Conservation (phyloP, 2,329 filamentous ascomycete species). For the Diaporthe sp. region DNA sequence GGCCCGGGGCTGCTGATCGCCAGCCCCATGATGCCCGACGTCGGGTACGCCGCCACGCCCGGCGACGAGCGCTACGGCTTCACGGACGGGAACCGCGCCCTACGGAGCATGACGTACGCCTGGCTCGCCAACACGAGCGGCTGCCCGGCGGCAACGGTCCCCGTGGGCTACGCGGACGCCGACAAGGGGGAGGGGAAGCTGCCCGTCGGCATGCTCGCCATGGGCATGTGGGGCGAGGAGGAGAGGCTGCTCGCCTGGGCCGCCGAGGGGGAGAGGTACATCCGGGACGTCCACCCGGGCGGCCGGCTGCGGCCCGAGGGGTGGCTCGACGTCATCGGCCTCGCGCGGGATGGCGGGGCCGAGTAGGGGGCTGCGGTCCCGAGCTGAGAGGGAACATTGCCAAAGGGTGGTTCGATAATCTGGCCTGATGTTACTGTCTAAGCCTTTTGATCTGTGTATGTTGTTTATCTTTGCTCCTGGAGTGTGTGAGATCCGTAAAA, state of each 20-base stretch:
- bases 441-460: not conserved
- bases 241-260: constrained; percentile 75
- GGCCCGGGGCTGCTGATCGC: constrained; percentile 81
- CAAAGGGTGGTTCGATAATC: not conserved
- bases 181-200: constrained; percentile 70
- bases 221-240: constrained; percentile 77
- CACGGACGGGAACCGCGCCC: constrained; percentile 78
- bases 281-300: constrained; percentile 62
- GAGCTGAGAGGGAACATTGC: not conserved
- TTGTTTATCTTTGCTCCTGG: no score
- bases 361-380: not conserved
- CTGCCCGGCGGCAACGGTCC: constrained; percentile 80
- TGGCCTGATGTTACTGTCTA: not conserved
- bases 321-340: constrained; percentile 71
- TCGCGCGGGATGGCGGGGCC: constrained; percentile 49
- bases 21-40: constrained; percentile 81
- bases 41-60: constrained; percentile 77
- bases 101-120: constrained; percentile 88
- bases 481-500: not conserved
- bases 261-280: constrained; percentile 67
- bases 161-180: constrained; percentile 78
- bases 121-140: constrained; percentile 89
- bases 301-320: constrained; percentile 65
- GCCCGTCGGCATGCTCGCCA: constrained; percentile 73
- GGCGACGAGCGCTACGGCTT: constrained; percentile 78